Evolutionary conservation across 2,329 filamentous ascomycete genomes (phyloP).

Genomic region (Colletotrichum sidae): DNA sequence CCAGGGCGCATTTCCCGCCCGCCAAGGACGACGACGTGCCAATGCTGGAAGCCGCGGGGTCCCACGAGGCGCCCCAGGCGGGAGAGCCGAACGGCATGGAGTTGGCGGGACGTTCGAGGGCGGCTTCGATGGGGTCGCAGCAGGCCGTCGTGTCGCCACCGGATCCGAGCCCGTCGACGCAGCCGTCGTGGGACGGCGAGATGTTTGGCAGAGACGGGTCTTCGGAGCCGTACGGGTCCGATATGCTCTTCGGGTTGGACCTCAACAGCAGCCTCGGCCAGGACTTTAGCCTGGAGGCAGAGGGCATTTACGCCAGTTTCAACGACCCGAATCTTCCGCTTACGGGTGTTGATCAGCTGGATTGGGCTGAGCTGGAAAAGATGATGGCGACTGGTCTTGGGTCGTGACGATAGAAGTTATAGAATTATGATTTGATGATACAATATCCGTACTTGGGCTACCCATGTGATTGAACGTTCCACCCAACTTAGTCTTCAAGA

Average conservation of each 20-base stretch:
- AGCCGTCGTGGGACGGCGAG: slow-evolving; percentile 35
- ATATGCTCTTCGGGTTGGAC: slow-evolving; percentile 37
- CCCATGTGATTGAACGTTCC: too few relatives aligned
- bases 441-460: too few relatives aligned
- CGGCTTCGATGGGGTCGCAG: slow-evolving; percentile 11
- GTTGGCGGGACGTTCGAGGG: slow-evolving; percentile 7
- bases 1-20: slow-evolving; percentile 37
- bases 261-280: slow-evolving; percentile 39
- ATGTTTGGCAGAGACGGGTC: slow-evolving; percentile 24
- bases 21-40: slow-evolving; percentile 32
- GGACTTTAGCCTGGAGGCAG: slow-evolving; percentile 42
- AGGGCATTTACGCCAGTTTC: slow-evolving; percentile 44
- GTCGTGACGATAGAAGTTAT: slow-evolving; percentile 4
- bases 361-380: slow-evolving; percentile 45
- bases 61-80: slow-evolving; percentile 13
- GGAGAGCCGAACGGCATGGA: neutral
- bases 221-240: slow-evolving; percentile 25
- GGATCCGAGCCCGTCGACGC: slow-evolving; percentile 24
- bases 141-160: slow-evolving; percentile 21
- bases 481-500: neutral
- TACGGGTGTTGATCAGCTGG: slow-evolving; percentile 45
- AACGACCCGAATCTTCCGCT: slow-evolving; percentile 45
- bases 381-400: slow-evolving; percentile 40
- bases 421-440: too few relatives aligned
- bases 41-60: slow-evolving; percentile 39